phyloP scores from a whole-genome alignment of 176 grass and related monocot genomes.

The Oryza officinalis region DNA sequence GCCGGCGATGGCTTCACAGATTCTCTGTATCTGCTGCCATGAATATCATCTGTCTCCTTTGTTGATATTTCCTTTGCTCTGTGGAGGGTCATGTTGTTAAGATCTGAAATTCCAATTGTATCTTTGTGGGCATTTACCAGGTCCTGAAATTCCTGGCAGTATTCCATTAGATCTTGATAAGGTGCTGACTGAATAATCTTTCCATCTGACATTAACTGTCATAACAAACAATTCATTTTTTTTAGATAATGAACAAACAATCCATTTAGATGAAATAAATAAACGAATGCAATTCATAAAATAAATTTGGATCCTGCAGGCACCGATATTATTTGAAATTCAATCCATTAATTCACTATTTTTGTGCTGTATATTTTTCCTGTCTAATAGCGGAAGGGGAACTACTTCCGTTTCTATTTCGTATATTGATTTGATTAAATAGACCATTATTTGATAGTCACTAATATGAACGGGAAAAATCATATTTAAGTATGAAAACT shows the following conservation, averaged over 20 bases:
- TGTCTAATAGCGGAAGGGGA: background rate
- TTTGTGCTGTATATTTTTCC: background rate
- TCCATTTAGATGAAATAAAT: background rate
- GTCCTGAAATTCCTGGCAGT: conserved; percentile 75
- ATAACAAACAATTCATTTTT: conserved; percentile 11
- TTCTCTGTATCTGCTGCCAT: conserved; percentile 38
- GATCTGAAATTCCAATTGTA: conserved; percentile 48
- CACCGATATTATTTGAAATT: background rate
- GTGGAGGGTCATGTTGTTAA: conserved; percentile 29
- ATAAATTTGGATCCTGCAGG: background rate
- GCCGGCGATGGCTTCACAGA: conserved; percentile 26
- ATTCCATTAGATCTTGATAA: conserved; percentile 60
- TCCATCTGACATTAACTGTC: conserved; percentile 88
- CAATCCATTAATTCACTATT: background rate
- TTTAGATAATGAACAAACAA: background rate
- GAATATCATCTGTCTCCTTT: conserved; percentile 43
- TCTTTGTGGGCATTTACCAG: conserved; percentile 85
- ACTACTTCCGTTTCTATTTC: background rate
- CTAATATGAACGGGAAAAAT: background rate
- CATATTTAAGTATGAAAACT: background rate
- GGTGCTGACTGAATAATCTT: conserved; percentile 57
- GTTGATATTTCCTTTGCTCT: conserved; percentile 39
- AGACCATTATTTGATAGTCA: background rate
- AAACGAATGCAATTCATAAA: background rate
- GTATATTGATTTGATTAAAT: background rate